Conservation (phyloP, 805 yeast genomes). For the Wickerhamomyces tratensis region DNA sequence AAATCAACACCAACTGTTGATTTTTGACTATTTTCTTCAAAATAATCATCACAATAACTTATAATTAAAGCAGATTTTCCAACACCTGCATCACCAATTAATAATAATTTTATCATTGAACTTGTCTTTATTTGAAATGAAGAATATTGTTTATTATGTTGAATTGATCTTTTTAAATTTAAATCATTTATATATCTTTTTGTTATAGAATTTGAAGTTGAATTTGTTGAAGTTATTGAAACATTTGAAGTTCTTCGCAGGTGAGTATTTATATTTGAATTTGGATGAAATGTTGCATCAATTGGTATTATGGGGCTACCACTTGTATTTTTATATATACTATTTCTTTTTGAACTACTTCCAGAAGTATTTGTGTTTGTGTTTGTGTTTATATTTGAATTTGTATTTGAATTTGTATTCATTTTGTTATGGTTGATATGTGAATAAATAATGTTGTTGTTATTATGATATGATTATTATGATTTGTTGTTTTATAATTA, state of each 20-base stretch:
- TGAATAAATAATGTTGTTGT: no score
- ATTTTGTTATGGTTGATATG: no score
- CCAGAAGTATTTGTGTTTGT: no score
- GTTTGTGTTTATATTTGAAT: no score
- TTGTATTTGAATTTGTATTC: background rate
- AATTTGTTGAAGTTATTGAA: background rate
- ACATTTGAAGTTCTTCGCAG: conserved; percentile 1
- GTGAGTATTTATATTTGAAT: conserved; percentile 14
- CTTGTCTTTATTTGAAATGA: conserved; percentile 7
- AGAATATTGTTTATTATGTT: conserved; percentile 12
- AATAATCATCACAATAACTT: conserved; percentile 29
- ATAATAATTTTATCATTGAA: conserved; percentile 24
- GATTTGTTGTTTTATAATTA: no score
- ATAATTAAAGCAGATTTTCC: conserved; percentile 38
- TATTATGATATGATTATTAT: no score
- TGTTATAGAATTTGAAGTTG: background rate
- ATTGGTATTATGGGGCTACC: conserved; percentile 20
- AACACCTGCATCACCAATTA: conserved; percentile 37
- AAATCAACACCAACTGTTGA: conserved; percentile 39
- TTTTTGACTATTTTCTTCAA: conserved; percentile 23
- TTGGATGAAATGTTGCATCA: conserved; percentile 13
- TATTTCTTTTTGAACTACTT: background rate
- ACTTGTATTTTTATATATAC: conserved; percentile 3
- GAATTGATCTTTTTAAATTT: conserved; percentile 1
- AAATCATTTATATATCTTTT: conserved; percentile 8